phyloP scores from a whole-genome alignment of 1,284 basidiomycete genomes.

The Irpex sp. region DNA sequence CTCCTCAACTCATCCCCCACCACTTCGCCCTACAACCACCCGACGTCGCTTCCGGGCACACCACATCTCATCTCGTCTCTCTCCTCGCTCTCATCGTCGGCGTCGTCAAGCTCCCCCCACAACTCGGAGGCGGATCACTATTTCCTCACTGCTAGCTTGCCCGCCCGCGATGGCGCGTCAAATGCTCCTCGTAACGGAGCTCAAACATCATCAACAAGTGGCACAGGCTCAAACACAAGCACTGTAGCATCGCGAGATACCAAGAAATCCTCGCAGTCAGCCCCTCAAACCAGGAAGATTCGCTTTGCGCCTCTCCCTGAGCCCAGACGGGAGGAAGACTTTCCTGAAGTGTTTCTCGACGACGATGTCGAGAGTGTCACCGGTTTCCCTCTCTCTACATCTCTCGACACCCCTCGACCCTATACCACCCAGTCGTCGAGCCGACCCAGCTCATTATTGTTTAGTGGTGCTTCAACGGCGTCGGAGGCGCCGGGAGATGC shows the following conservation, averaged over 20 bases:
- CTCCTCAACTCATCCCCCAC: constrained; percentile 30
- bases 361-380: constrained; percentile 18
- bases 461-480: not conserved
- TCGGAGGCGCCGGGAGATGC: constrained; percentile 4
- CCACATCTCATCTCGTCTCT: constrained; percentile 24
- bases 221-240: constrained; percentile 10
- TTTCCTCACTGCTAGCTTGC: constrained; percentile 17
- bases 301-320: constrained; percentile 77
- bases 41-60: constrained; percentile 17
- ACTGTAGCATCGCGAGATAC: constrained; percentile 1
- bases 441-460: constrained; percentile 4
- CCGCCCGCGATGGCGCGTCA: constrained; percentile 11
- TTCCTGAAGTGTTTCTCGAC: constrained; percentile 25
- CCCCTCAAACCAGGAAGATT: constrained; percentile 27
- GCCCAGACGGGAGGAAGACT: constrained; percentile 47
- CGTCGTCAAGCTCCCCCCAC: constrained; percentile 18
- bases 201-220: not conserved
- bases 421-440: constrained; percentile 8
- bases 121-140: constrained; percentile 23
- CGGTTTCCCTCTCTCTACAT: constrained; percentile 9
- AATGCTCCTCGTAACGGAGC: constrained; percentile 14
- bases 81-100: constrained; percentile 22
- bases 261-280: constrained; percentile 17
- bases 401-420: constrained; percentile 10
- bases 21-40: constrained; percentile 21